phyloP scores from a whole-genome alignment of 2,329 filamentous ascomycete genomes.

The Clarireedia hainanense region DNA sequence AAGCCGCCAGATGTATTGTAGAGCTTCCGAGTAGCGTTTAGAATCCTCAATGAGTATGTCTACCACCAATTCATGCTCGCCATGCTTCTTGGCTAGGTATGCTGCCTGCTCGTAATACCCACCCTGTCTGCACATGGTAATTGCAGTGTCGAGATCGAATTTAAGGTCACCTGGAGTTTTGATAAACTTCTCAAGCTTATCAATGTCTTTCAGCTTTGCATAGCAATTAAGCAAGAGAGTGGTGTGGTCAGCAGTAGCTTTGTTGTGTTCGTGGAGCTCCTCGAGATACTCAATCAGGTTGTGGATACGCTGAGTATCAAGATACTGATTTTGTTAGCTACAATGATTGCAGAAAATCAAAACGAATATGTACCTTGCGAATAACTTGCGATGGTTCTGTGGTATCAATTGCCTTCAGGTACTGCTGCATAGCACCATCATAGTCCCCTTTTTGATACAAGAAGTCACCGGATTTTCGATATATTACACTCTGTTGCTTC shows the following conservation, averaged over 20 bases:
- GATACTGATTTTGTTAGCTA: conserved; percentile 51
- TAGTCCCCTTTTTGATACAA: conserved; percentile 93
- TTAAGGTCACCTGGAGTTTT: conserved; percentile 90
- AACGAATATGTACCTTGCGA: conserved; percentile 55
- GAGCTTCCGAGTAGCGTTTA: conserved; percentile 78
- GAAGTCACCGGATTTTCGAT: conserved; percentile 87
- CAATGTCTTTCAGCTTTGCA: conserved; percentile 93
- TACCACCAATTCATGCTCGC: conserved; percentile 87
- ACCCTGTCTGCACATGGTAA: conserved; percentile 93
- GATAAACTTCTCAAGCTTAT: conserved; percentile 94
- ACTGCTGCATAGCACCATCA: conserved; percentile 98
- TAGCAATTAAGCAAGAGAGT: conserved; percentile 95
- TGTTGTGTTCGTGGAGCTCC: conserved; percentile 88
- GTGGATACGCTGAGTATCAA: conserved; percentile 95
- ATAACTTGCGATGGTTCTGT: conserved; percentile 96
- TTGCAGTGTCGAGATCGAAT: conserved; percentile 94
- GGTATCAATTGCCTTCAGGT: conserved; percentile 89
- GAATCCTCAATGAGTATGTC: conserved; percentile 95
- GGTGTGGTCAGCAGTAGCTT: conserved; percentile 90
- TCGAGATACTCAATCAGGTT: conserved; percentile 97
- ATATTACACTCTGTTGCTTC: conserved; percentile 83
- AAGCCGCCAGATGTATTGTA: conserved; percentile 85
- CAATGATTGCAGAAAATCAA: neutral
- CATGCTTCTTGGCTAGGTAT: conserved; percentile 88
- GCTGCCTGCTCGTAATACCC: conserved; percentile 96